A percentile compares a stretch with the other conserved stretches of the same genome.
Conservation (phyloP, 768 basidiomycete genomes). For the Lactarius hengduanensis region DNA sequence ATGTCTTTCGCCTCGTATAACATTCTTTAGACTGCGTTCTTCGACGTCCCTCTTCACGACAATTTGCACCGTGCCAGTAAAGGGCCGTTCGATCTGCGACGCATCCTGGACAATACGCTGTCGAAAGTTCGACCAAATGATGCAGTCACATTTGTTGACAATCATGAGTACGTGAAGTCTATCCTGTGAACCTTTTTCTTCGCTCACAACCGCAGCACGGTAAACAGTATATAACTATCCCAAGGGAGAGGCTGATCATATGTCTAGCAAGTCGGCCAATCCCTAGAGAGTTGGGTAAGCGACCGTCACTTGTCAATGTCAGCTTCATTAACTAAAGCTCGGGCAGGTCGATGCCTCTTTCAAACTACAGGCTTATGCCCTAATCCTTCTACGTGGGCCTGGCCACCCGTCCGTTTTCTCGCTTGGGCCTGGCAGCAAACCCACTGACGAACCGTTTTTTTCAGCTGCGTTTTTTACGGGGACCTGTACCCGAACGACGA, state of each 20-base stretch:
- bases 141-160: conserved; percentile 89
- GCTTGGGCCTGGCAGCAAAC: not conserved
- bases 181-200: conserved; percentile 14
- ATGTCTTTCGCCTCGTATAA: not conserved
- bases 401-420: conserved; percentile 67
- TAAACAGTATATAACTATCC: conserved; percentile 36
- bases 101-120: conserved; percentile 67
- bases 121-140: conserved; percentile 68
- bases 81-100: conserved; percentile 73
- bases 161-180: conserved; percentile 67
- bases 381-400: conserved; percentile 66
- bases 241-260: conserved; percentile 4
- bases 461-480: conserved; percentile 84
- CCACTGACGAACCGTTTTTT: conserved; percentile 7
- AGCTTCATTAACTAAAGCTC: not conserved
- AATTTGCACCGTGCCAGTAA: conserved; percentile 80
- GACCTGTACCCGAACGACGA: conserved; percentile 74
- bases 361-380: conserved; percentile 79
- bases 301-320: not conserved
- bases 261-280: conserved; percentile 63
- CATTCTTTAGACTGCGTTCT: conserved; percentile 68
- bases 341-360: conserved; percentile 63
- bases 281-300: conserved; percentile 79
- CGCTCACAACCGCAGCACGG: conserved; percentile 50
- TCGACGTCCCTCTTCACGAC: conserved; percentile 87